Evolutionary conservation across 306 rosid species (phyloP).

Genomic region (Trifolium subterraneum): DNA sequence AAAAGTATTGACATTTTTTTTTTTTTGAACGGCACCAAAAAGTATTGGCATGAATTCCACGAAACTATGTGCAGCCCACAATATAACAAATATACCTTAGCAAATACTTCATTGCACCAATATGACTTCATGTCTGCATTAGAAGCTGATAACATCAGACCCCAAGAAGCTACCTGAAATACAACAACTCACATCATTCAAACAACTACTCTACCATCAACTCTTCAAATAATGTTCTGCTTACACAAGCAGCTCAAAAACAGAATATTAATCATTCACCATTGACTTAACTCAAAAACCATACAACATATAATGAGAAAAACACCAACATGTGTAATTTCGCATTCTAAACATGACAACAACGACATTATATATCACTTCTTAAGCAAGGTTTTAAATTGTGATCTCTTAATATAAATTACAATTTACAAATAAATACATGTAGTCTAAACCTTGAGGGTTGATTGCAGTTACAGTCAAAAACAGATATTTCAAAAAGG

Average conservation of each 20-base stretch:
- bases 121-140: slow-evolving; percentile 57
- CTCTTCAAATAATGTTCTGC: background rate
- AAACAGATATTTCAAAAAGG: too few relatives aligned
- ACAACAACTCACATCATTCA: slow-evolving; percentile 32
- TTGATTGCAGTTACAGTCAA: background rate
- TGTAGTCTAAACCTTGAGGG: background rate
- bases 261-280: slow-evolving; percentile 34
- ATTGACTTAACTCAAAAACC: slow-evolving; percentile 18
- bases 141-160: slow-evolving; percentile 60
- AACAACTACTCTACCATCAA: slow-evolving; percentile 4
- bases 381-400: background rate
- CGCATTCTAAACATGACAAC: slow-evolving; percentile 8
- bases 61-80: background rate
- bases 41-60: background rate
- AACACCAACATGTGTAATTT: slow-evolving; percentile 11
- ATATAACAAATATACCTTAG: slow-evolving; percentile 56
- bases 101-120: slow-evolving; percentile 72
- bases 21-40: too few relatives aligned
- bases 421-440: background rate
- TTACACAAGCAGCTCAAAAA: slow-evolving; percentile 16
- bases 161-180: slow-evolving; percentile 83
- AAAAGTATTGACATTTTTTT: slow-evolving; percentile 8
- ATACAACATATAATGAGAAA: slow-evolving; percentile 9
- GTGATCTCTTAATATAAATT: background rate
- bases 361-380: background rate